Evolutionary conservation across 768 basidiomycete species (phyloP), one percentile per base, ranked within the genome.

Genomic region (Megacollybia marginata): DNA sequence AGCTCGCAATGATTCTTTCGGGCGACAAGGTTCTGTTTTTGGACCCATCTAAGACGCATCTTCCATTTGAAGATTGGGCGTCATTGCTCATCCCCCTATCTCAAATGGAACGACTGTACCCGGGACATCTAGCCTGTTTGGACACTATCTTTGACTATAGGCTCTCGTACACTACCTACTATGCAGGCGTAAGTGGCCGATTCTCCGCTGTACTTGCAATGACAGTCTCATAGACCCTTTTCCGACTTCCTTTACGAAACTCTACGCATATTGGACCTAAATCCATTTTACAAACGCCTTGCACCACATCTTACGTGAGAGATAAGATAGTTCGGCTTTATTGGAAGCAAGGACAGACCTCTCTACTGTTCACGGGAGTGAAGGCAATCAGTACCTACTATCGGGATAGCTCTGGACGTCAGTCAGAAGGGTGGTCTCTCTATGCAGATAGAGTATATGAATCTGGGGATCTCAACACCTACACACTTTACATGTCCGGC

Each of bases 11-110:
- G 59, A 61, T 68, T 33, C 49, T 70, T 6, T 68, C 69, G 1
- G 63, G 63, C 10, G 43, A 46, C 15, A 43, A 53, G 11, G 57
- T 68, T 9, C 32, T 68, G 36, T 74, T 79, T 44, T 52, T 80
- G n/a, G 71, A 79, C 57, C 79, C 79, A 0, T 69, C 71, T 1
- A 68, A 70, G 44, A 55, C 54, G 11, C 66, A 71, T 55, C 62
- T 79, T 13, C 73, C 75, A 4, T 48, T 61, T 47, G 7, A 11
- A 19, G 8, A 16, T 46, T 9, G 12, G 23, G 11, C 20, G 46
- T 33, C 48, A n/a, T 31, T 44, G 44, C 23, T 44, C n/a, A 28
- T 44, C 13, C 44, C 44, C 5, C 44, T 44, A 31, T 44, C 44
- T 44, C 44, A 28, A 33, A 19, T 28, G 31, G 28, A 32, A 34